Base-by-base conservation (phyloP, 306 rosid species). In the Senna tora region DNA sequence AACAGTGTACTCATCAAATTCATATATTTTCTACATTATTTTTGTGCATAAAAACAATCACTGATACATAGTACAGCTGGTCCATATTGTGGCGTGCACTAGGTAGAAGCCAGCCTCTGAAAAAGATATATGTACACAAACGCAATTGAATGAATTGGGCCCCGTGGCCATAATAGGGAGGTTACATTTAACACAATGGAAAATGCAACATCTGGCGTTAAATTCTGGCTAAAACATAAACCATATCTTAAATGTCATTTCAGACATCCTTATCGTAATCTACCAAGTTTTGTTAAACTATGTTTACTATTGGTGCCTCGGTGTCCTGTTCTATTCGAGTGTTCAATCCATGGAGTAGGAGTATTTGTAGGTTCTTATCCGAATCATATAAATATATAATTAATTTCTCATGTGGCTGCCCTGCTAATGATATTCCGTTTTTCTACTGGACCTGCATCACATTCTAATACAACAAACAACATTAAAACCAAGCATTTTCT, bases 401-500 rank as follows among this genome's bases (percentile, higher is more conserved):
- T 36, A 36, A 4, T 36, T 36, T 4, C 6, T 36, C 5, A 36
- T 36, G 39, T 36, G 30, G 30, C 30, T 25, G 30, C 30, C 30
- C 1, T 25, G 30, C n/a, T 25, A 25, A 1, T 25, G 30, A 25
- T 25, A 25, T 25, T 25, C 30, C 3, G 30, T 25, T 25, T 25
- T 36, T 36, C 39, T 36, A 7, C 56, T 38, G 69, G 34, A 55
- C 70, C 4, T 17, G 50, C 61, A 62, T 72, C 74, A 78, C 70
- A 58, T 28, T 66, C 28, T 49, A 78, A 57, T 49, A 65, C 17
- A 58, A 49, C 75, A 46, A n/a, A n/a, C n/a, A n/a, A n/a, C n/a
- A n/a, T n/a, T n/a, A n/a, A n/a, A n/a, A n/a, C n/a, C n/a, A n/a
- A n/a, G n/a, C n/a, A n/a, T n/a, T n/a, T n/a, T n/a, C n/a, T n/a